These are phyloP conservation scores for Fusarium aywerte DNA, from an alignment of 2,329 filamentous ascomycete genomes.

Conservation along the genomic window DNA sequence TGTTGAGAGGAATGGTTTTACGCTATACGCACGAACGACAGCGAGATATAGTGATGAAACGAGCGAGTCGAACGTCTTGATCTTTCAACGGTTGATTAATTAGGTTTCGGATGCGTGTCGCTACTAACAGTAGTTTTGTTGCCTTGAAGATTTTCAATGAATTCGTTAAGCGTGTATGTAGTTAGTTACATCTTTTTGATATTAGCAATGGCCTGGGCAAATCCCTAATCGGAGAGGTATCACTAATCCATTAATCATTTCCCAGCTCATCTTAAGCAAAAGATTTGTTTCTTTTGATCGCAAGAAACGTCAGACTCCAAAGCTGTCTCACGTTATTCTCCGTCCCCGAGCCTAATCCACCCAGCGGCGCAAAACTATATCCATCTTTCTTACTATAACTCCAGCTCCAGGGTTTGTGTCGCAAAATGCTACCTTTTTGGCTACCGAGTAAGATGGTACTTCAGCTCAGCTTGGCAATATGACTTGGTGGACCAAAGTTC, in stretches of 20 bases:
- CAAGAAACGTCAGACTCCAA: constrained; percentile 37
- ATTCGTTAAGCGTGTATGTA: no score
- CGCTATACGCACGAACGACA: neutral
- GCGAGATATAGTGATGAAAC: constrained; percentile 6
- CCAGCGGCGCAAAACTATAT: constrained; percentile 41
- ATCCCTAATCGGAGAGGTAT: no score
- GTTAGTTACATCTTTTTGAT: no score
- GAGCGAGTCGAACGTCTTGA: constrained; percentile 7
- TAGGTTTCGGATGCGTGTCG: neutral
- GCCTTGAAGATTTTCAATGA: fast-evolving
- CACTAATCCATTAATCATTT: no score
- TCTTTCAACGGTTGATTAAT: constrained; percentile 15
- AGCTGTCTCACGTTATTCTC: constrained; percentile 39
- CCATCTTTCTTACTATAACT: constrained; percentile 52
- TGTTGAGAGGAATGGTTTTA: constrained; percentile 16
- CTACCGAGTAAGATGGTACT: neutral
- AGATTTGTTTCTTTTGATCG: constrained; percentile 17
- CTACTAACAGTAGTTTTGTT: neutral
- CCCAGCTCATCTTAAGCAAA: neutral
- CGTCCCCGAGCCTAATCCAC: constrained; percentile 19
- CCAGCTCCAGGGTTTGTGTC: constrained; percentile 68
- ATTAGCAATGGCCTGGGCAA: no score
- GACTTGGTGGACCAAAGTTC: neutral
- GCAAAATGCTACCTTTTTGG: neutral
- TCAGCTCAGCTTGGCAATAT: neutral